Conservation (phyloP, 139 green algal species). For the Chlorella ohadii region DNA sequence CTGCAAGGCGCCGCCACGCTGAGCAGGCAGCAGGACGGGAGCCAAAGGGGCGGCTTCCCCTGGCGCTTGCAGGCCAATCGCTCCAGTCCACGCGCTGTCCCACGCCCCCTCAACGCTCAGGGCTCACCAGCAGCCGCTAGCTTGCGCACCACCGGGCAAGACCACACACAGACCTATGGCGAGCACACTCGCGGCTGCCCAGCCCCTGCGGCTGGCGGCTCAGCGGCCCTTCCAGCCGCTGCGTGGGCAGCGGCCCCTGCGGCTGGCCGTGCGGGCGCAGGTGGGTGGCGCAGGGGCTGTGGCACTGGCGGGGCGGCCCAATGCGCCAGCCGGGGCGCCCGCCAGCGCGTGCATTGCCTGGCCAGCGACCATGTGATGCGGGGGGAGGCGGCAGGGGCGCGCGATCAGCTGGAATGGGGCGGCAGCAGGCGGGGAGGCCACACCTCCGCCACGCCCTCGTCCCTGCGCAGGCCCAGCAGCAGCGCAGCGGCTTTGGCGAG, state of each 20-base stretch:
- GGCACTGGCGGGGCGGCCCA: background rate
- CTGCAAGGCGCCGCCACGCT: too few relatives aligned
- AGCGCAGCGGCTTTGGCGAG: constrained; percentile 43
- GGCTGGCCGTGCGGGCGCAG: constrained; percentile 9
- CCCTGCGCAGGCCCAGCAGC: background rate
- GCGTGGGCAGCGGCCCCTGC: background rate
- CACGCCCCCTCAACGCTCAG: too few relatives aligned
- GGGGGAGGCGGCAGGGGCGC: background rate
- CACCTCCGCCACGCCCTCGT: too few relatives aligned
- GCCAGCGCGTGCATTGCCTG: background rate
- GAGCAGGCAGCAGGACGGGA: too few relatives aligned
- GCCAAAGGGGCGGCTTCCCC: too few relatives aligned
- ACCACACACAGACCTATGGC: background rate
- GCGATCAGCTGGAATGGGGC: too few relatives aligned
- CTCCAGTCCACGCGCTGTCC: too few relatives aligned
- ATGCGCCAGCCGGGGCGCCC: background rate
- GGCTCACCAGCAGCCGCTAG: too few relatives aligned
- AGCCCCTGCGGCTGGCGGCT: background rate
- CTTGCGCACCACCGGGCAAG: background rate
- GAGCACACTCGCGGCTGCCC: background rate
- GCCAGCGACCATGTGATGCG: too few relatives aligned
- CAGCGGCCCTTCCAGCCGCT: constrained; percentile 16
- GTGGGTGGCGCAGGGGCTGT: background rate
- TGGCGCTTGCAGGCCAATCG: too few relatives aligned
- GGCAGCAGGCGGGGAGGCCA: too few relatives aligned